These are phyloP conservation scores for Stentor coeruleus DNA, from an alignment of 73 alveolate species.

Conservation along the genomic window DNA sequence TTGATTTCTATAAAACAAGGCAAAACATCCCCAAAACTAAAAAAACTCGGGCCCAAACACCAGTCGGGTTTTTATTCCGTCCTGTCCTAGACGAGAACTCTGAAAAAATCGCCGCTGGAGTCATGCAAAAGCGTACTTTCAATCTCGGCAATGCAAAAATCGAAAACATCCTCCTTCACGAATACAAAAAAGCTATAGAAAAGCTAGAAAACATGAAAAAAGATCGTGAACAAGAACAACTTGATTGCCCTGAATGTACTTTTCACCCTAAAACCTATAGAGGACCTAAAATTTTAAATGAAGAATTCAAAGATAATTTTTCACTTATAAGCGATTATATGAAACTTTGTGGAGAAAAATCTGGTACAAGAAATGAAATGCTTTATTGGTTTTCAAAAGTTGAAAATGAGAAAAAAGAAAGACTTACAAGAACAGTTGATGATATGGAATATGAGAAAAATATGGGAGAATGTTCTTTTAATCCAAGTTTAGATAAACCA, in stretches of 20 bases:
- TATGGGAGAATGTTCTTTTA: conserved; percentile 7
- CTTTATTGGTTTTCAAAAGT: conserved; percentile 2
- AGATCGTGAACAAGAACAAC: background rate
- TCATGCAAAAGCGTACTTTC: background rate
- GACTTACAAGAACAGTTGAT: background rate
- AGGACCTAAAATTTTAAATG: background rate
- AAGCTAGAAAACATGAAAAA: background rate
- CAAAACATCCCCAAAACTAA: too few relatives aligned
- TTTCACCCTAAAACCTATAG: background rate
- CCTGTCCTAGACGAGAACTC: background rate
- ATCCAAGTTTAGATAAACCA: background rate
- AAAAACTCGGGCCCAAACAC: background rate
- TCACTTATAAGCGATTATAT: background rate
- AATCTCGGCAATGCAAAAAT: background rate
- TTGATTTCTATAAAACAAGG: background rate
- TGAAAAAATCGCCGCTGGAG: conserved; percentile 18
- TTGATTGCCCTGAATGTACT: conserved; percentile 5
- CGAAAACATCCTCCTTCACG: background rate
- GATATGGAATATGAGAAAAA: conserved; percentile 6
- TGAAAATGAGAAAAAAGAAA: background rate
- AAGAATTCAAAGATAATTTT: background rate
- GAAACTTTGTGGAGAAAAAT: background rate
- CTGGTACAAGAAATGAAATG: background rate
- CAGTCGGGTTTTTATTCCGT: background rate
- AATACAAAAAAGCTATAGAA: background rate